These are phyloP conservation scores for Pseudonectria buxi DNA, from an alignment of 2,329 filamentous ascomycete genomes.

Conservation along the genomic window DNA sequence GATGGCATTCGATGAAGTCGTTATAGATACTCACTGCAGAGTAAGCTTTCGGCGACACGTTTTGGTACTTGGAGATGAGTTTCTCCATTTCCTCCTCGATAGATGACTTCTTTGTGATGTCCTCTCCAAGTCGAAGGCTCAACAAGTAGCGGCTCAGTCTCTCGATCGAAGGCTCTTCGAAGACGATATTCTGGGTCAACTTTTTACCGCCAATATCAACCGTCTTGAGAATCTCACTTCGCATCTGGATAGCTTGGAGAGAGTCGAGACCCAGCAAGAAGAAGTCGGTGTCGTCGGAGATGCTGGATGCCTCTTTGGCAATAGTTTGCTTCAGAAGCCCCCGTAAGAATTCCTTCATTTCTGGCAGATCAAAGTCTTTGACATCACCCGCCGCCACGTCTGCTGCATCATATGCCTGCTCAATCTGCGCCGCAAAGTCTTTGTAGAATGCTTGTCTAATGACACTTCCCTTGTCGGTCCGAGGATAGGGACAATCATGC, in stretches of 20 bases:
- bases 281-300: constrained; percentile 44
- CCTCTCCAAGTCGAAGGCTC: constrained; percentile 32
- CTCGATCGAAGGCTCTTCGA: constrained; percentile 46
- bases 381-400: constrained; percentile 15
- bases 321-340: constrained; percentile 22
- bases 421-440: constrained; percentile 37
- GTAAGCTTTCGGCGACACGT: constrained; percentile 10
- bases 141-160: constrained; percentile 39
- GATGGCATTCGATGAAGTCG: too few relatives aligned
- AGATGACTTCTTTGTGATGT: constrained; percentile 13
- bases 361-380: constrained; percentile 11
- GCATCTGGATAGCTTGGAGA: constrained; percentile 49
- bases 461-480: constrained; percentile 46
- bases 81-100: constrained; percentile 23
- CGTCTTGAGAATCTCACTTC: constrained; percentile 42
- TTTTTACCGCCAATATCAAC: constrained; percentile 40
- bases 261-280: constrained; percentile 52
- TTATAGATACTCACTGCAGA: constrained; percentile 8
- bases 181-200: constrained; percentile 50
- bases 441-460: constrained; percentile 43
- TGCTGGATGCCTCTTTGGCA: constrained; percentile 14
- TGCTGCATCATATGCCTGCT: constrained; percentile 28
- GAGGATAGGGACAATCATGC: constrained; percentile 33
- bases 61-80: constrained; percentile 17
- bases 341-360: constrained; percentile 28